These are phyloP conservation scores for Sporothrix variecibatus DNA, from an alignment of 2,329 filamentous ascomycete genomes.

Conservation along the genomic window DNA sequence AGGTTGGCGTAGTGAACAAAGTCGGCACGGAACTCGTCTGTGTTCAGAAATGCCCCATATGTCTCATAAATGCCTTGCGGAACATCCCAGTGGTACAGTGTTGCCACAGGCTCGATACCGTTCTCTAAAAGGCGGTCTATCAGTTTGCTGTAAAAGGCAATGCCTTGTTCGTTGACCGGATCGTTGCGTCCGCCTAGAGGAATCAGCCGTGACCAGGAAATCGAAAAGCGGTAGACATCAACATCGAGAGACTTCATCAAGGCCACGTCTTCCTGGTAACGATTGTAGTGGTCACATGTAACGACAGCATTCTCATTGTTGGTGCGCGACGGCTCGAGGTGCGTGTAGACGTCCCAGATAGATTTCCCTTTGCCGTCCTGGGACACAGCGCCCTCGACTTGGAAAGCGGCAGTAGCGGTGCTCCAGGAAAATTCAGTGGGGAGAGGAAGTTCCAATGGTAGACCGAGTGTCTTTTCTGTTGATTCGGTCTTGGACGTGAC, in stretches of 20 bases:
- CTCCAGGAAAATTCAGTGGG: neutral
- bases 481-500: neutral
- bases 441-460: too few species aligned
- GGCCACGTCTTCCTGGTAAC: neutral
- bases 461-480: neutral
- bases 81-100: neutral
- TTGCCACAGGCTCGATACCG: neutral
- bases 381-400: neutral
- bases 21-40: neutral
- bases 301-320: neutral
- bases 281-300: too few species aligned
- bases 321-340: neutral
- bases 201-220: neutral
- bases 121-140: neutral
- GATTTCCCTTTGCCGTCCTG: neutral
- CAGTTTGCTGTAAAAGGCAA: neutral
- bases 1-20: neutral
- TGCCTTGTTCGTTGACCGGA: neutral
- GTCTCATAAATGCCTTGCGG: neutral
- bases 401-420: neutral
- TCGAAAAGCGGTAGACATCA: neutral
- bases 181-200: neutral
- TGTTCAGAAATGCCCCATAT: neutral
- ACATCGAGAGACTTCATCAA: neutral
- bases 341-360: neutral